Evolutionary conservation across 2,329 filamentous ascomycete species (phyloP).

Genomic region (Cladosporium austrohemisphaericum): DNA sequence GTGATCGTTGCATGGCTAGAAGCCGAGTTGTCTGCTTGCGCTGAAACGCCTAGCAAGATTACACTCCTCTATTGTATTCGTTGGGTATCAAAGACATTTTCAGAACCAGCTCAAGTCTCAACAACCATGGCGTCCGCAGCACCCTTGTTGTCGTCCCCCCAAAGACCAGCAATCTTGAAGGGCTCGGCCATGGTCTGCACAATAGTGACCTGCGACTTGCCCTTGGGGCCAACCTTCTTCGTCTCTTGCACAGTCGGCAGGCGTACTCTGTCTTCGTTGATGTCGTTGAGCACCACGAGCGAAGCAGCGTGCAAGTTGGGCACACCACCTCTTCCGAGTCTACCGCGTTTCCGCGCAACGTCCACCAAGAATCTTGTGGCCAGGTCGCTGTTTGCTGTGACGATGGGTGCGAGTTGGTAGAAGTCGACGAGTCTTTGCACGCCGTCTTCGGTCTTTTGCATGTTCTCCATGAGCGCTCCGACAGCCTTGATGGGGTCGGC

Average conservation of each 20-base stretch:
- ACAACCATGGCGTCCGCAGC: slow-evolving; percentile 26
- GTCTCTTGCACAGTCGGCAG: slow-evolving; percentile 35
- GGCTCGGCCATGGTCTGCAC: slow-evolving; percentile 91
- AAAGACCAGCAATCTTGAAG: slow-evolving; percentile 91
- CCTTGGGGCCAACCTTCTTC: slow-evolving; percentile 29
- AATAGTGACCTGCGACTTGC: slow-evolving; percentile 73
- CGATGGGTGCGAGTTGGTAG: slow-evolving; percentile 79
- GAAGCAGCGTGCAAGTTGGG: slow-evolving; percentile 85
- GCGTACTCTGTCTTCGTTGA: slow-evolving; percentile 83
- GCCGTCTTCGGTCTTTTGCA: slow-evolving; percentile 69
- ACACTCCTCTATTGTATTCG: slow-evolving; percentile 5
- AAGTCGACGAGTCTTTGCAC: slow-evolving; percentile 75
- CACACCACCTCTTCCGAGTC: slow-evolving; percentile 82
- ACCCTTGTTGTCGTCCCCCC: slow-evolving; percentile 61
- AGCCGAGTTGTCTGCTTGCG: no score
- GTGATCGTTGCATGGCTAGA: no score
- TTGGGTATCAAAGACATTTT: slow-evolving; percentile 13
- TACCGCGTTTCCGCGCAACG: slow-evolving; percentile 86
- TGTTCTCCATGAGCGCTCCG: slow-evolving; percentile 72
- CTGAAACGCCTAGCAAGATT: no score
- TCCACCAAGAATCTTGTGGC: slow-evolving; percentile 92
- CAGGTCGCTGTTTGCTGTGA: slow-evolving; percentile 64
- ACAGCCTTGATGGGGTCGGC: slow-evolving; percentile 88
- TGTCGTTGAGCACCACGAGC: slow-evolving; percentile 92
- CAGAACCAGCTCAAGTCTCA: slow-evolving; percentile 19